Base-by-base conservation (phyloP, 106 monocot genomes). In the Dendrobium officinale region DNA sequence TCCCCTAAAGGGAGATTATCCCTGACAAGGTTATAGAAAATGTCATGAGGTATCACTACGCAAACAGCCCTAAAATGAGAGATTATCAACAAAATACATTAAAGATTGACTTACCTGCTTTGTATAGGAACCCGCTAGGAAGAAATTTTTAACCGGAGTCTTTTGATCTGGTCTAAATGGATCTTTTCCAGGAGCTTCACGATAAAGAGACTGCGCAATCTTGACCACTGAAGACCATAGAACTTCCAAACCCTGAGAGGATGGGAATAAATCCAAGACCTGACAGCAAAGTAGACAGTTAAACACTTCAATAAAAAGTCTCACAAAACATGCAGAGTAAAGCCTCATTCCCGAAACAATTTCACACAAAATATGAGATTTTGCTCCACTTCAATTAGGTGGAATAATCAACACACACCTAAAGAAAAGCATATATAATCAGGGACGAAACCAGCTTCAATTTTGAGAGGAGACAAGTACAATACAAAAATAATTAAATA, bases 131-230 rank as follows among this genome's bases (percentile, higher is more conserved):
- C 96, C 96, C 66, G 96, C 90, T 59, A 97, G 90, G 82, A 97
- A 97, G 89, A 97, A 97, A 80, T 97, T 97, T 64, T 90, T 89
- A 42, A 97, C 87, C 4, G 96, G 96, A 41, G 96, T 94, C 87
- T 85, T 94, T 51, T 97, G 96, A 89, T 97, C 96, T 78, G 94
- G 96, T 85, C 96, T 90, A 78, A 91, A 97, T 80, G 92, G 94
- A 55, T 97, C 94, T 10, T 82, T 92, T 81, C 96, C 96, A 42
- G 96, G 96, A 49, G 81, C 92, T 54, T 97, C 96, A 26, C 96
- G 90, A 33, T 97, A 97, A 42, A 96, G 82, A 13, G 96, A 93
- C 79, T 96, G 93, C 17, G 88, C 96, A 78, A 96, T 90, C 87
- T 97, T 97, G 33, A 97, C 96, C 15, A 97, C 92, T 42, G 94